Base-by-base conservation (phyloP, 148 eudicot genomes). In the Silene uniflora region DNA sequence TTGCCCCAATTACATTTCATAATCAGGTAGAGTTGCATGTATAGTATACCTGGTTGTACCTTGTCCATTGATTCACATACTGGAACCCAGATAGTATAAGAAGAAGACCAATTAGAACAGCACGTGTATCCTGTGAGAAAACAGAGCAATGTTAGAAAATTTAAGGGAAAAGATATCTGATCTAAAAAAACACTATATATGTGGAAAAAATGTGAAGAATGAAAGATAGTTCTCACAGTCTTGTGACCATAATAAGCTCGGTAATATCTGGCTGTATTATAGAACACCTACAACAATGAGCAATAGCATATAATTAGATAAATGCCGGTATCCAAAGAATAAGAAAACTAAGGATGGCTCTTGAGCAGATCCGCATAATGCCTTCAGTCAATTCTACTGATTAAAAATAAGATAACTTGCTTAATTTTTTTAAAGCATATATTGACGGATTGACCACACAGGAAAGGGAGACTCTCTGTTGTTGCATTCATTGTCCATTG, bases 21-120 rank as follows among this genome's bases (percentile, higher is more conserved):
- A 73, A 62, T 0, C 10, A 67, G 29, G 56, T 55, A 25, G 10
- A 32, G 56, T 27, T 59, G 68, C 35, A 74, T n/a, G 29, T 60
- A 64, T 69, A 68, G 29, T 65, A 78, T 92, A 94, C 98, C 98
- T 94, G 98, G 25, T 88, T 88, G 90, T 94, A 94, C 90, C 89
- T 90, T 84, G 97, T 87, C 97, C 93, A 92, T 84, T 94, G 98
- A 77, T 94, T 94, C 27, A 94, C 85, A 84, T 92, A 94, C 73
- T 94, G 98, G 82, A 94, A 84, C 76, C 88, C 98, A 62, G 98
- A 92, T 21, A 94, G 89, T 75, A 90, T 80, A 73, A 92, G 69
- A 78, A 94, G 89, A 84, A 94, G 96, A 74, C 98, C 97, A 77
- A 94, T 88, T 22, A 94, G 88, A 76, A 94, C 98, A 82, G 97